These are phyloP conservation scores for Ramichloridium luteum DNA, from an alignment of 2,329 filamentous ascomycete genomes.

Conservation along the genomic window DNA sequence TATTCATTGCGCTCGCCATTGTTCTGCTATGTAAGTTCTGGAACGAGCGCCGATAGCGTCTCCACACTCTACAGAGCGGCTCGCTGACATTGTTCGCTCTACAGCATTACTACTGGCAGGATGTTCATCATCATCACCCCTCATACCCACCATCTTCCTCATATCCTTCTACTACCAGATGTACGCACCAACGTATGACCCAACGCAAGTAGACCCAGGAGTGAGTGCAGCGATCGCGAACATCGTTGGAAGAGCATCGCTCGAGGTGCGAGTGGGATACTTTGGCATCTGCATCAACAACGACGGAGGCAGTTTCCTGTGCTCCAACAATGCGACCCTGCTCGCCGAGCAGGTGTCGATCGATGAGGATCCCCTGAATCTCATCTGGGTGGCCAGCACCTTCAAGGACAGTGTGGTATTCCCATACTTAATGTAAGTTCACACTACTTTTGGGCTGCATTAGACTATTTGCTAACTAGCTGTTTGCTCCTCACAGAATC, in stretches of 20 bases:
- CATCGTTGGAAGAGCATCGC: slow-evolving; percentile 70
- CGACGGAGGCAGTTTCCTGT: slow-evolving; percentile 81
- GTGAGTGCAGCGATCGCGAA: slow-evolving; percentile 76
- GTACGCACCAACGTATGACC: slow-evolving; percentile 70
- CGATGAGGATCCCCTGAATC: slow-evolving; percentile 88
- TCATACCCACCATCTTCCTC: slow-evolving; percentile 93
- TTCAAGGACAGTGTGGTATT: slow-evolving; percentile 99
- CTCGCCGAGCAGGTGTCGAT: slow-evolving; percentile 79
- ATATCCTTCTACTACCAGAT: slow-evolving; percentile 93
- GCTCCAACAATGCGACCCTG: slow-evolving; percentile 92
- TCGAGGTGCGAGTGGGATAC: slow-evolving; percentile 90
- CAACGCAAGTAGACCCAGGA: slow-evolving; percentile 81
- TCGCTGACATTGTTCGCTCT: slow-evolving; percentile 2
- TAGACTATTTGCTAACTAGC: neutral
- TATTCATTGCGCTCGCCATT: slow-evolving; percentile 84
- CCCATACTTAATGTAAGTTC: slow-evolving; percentile 75
- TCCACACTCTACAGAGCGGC: no score
- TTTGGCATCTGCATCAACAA: slow-evolving; percentile 95
- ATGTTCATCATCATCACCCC: slow-evolving; percentile 88
- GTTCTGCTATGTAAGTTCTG: slow-evolving; percentile 74
- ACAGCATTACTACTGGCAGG: slow-evolving; percentile 82
- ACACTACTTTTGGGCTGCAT: neutral
- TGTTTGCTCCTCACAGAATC: slow-evolving; percentile 49
- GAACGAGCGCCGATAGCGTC: no score
- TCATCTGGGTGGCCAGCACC: slow-evolving; percentile 92